These are phyloP conservation scores for Zostera marina DNA, from an alignment of 116 monocot genomes.

Conservation along the genomic window DNA sequence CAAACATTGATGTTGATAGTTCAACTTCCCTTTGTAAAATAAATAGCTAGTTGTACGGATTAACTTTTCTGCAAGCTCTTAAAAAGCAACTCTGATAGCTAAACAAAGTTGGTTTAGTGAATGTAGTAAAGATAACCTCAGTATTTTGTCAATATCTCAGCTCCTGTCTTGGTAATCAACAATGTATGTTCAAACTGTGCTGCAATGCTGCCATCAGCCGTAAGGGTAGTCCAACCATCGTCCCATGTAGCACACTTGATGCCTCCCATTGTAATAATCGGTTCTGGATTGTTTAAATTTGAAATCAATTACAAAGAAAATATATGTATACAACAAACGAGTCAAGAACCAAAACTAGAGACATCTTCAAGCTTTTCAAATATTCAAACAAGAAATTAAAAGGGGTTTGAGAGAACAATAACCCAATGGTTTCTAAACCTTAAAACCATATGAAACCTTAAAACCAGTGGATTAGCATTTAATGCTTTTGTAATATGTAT, in stretches of 20 bases:
- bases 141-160: conserved; percentile 68
- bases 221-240: conserved; percentile 84
- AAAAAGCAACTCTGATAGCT: too few species aligned
- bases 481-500: too few species aligned
- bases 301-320: conserved; percentile 2
- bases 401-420: neutral
- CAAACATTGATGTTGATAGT: too few species aligned
- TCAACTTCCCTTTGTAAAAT: too few species aligned
- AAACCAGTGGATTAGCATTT: too few species aligned
- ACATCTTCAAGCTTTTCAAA: neutral
- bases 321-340: neutral
- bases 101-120: too few species aligned
- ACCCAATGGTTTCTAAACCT: neutral
- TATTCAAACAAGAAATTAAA: neutral
- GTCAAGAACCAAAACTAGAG: neutral
- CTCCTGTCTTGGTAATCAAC: conserved; percentile 71
- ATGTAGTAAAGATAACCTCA: neutral
- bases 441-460: too few species aligned
- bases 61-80: too few species aligned
- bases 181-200: conserved; percentile 92
- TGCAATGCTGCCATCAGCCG: conserved; percentile 67
- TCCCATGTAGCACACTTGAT: conserved; percentile 66
- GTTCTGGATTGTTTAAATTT: conserved; percentile 32
- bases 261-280: conserved; percentile 68
- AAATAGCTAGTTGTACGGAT: too few species aligned